phyloP scores from a whole-genome alignment of 2,329 filamentous ascomycete species.

The Cytospora paraplurivora region DNA sequence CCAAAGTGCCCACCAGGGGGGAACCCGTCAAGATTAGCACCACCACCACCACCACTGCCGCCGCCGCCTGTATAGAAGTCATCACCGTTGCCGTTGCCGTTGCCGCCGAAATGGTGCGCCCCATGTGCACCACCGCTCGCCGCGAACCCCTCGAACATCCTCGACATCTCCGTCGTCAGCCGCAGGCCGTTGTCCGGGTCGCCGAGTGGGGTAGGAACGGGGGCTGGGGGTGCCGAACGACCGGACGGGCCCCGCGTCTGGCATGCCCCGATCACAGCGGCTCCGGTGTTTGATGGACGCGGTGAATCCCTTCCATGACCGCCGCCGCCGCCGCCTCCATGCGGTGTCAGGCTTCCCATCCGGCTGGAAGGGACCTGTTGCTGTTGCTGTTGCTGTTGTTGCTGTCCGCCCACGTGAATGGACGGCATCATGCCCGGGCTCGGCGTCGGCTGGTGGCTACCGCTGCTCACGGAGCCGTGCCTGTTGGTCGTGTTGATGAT shows the following conservation, averaged over 20 bases:
- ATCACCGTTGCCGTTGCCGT: conserved; percentile 2
- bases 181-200: conserved; percentile 47
- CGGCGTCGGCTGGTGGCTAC: conserved; percentile 14
- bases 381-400: background rate
- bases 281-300: background rate
- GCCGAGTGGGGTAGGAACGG: background rate
- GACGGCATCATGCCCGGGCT: conserved; percentile 16
- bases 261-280: background rate
- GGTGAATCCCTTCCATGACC: conserved; percentile 7
- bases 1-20: conserved; percentile 9
- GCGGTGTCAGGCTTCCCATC: conserved; percentile 26
- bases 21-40: conserved; percentile 2
- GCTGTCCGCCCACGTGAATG: background rate
- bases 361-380: conserved; percentile 7
- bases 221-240: background rate
- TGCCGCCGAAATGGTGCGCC: conserved; percentile 13
- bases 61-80: conserved; percentile 7
- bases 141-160: conserved; percentile 47
- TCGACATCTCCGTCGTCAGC: conserved; percentile 57
- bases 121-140: conserved; percentile 32
- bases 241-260: background rate
- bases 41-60: conserved; percentile 2
- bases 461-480: conserved; percentile 22
- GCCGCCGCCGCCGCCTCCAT: background rate
- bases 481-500: background rate